phyloP scores from a whole-genome alignment of 2,329 filamentous ascomycete genomes.

The Nakataea oryzae region DNA sequence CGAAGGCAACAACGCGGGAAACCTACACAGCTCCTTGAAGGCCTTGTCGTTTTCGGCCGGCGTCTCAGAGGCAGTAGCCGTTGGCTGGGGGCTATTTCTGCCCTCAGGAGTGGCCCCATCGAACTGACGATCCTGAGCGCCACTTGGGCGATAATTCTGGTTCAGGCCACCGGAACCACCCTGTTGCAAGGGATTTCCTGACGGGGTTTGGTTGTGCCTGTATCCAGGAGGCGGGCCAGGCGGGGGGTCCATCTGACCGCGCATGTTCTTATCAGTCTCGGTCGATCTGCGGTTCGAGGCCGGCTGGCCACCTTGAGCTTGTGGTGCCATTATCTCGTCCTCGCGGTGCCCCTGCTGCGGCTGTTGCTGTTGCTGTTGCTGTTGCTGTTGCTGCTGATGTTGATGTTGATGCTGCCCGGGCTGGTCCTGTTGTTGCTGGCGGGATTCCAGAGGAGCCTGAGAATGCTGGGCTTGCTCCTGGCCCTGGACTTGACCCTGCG shows the following conservation, averaged over 20 bases:
- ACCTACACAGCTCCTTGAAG: constrained; percentile 47
- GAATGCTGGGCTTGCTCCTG: constrained; percentile 13
- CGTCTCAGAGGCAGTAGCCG: constrained; percentile 13
- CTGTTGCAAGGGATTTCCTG: constrained; percentile 27
- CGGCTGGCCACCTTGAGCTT: constrained; percentile 28
- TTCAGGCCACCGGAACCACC: constrained; percentile 21
- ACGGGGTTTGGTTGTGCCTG: constrained; percentile 34
- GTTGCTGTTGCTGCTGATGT: constrained; percentile 9
- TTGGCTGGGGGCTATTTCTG: constrained; percentile 46
- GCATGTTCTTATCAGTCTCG: constrained; percentile 36
- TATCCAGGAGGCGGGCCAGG: constrained; percentile 39
- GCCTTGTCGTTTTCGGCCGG: constrained; percentile 37
- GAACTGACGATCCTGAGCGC: constrained; percentile 27
- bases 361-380: constrained; percentile 1
- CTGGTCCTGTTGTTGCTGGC: constrained; percentile 19
- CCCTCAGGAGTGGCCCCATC: constrained; percentile 34
- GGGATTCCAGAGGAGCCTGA: constrained; percentile 15
- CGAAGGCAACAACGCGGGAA: background rate
- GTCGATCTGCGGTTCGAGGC: constrained; percentile 32
- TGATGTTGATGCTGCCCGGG: constrained; percentile 18
- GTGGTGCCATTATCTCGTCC: constrained; percentile 30
- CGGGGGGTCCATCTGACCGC: constrained; percentile 30
- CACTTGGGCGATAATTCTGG: constrained; percentile 28
- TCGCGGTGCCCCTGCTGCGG: constrained; percentile 5
- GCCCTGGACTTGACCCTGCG: background rate